Conservation (phyloP, 1,284 basidiomycete genomes). For the Gastroboletus turbinatus region DNA sequence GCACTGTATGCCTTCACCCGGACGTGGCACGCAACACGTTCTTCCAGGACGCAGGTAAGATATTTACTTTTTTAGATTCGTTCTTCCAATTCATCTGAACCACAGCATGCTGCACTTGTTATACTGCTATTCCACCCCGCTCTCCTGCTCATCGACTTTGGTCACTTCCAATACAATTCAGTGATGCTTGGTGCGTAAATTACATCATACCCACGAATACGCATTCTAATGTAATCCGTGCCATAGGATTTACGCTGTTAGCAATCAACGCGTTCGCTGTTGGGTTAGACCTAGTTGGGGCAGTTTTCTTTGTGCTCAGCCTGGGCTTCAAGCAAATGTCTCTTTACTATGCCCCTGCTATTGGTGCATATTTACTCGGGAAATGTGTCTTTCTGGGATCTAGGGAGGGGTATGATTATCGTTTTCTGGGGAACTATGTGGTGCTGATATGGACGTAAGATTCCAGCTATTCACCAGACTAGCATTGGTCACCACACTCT, state of each 20-base stretch:
- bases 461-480: constrained; percentile 67
- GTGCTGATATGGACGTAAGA: constrained; percentile 37
- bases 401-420: constrained; percentile 57
- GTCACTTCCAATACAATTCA: constrained; percentile 93
- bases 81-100: not conserved
- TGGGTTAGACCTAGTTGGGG: constrained; percentile 73
- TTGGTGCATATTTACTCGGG: constrained; percentile 80
- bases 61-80: not conserved
- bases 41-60: constrained; percentile 68
- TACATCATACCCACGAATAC: too few relatives aligned
- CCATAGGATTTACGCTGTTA: constrained; percentile 67
- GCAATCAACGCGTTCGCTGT: constrained; percentile 68
- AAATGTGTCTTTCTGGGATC: constrained; percentile 77
- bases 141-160: constrained; percentile 83
- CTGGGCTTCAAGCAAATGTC: constrained; percentile 96
- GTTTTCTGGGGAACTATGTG: not conserved
- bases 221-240: not conserved
- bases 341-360: constrained; percentile 88
- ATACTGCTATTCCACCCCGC: constrained; percentile 82
- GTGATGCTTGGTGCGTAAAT: constrained; percentile 74
- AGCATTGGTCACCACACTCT: constrained; percentile 52
- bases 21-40: constrained; percentile 64
- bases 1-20: constrained; percentile 64
- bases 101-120: constrained; percentile 69
- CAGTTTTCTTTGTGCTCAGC: constrained; percentile 79